Conservation (phyloP, 2,329 filamentous ascomycete genomes). For the Lecanoromycetidae sp. region DNA sequence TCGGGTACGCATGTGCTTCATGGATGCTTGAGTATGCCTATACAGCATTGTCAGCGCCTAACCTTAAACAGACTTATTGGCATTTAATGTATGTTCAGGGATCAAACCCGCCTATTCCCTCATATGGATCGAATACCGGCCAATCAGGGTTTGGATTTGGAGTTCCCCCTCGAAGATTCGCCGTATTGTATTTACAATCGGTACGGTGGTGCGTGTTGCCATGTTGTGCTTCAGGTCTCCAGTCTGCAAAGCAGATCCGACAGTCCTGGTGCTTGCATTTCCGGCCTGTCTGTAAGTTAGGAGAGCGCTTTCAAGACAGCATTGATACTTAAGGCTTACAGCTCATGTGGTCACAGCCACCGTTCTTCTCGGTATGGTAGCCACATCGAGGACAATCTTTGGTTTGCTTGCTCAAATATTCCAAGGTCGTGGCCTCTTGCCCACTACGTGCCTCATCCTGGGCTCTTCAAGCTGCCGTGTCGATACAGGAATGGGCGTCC, state of each 20-base stretch:
- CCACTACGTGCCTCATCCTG: not conserved
- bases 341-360: constrained; percentile 9
- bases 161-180: too few species aligned
- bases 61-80: too few species aligned
- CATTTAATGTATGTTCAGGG: too few species aligned
- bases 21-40: too few species aligned
- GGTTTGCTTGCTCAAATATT: not conserved
- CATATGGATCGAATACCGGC: too few species aligned
- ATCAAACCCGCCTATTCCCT: too few species aligned
- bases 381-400: constrained; percentile 8
- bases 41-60: too few species aligned
- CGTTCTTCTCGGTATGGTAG: not conserved
- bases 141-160: too few species aligned
- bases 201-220: not conserved
- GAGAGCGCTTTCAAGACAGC: not conserved
- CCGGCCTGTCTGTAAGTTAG: not conserved
- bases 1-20: too few species aligned
- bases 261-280: constrained; percentile 6
- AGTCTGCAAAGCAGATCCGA: constrained; percentile 6
- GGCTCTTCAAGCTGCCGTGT: not conserved
- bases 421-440: not conserved
- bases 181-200: not conserved
- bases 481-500: not conserved
- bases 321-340: not conserved
- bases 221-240: not conserved